These are phyloP conservation scores for Fraxinus excelsior DNA, from an alignment of 257 asterid genomes.

Conservation along the genomic window DNA sequence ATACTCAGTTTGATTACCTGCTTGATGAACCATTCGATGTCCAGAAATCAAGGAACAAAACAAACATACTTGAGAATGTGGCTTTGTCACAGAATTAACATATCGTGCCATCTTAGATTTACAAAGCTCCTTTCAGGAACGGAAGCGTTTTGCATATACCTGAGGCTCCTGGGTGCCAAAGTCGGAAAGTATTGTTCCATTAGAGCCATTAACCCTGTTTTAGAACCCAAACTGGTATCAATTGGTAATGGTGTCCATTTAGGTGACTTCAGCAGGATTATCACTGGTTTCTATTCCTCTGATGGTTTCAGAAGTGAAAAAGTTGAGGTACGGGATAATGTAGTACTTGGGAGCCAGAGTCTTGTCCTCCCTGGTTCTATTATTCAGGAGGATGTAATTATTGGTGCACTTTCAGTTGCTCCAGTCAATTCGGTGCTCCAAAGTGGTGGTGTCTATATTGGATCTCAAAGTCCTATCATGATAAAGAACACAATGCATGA, in stretches of 20 bases:
- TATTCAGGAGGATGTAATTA: constrained; percentile 61
- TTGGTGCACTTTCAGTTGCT: constrained; percentile 83
- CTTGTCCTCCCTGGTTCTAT: constrained; percentile 73
- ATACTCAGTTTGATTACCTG: constrained; percentile 52
- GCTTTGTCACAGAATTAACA: constrained; percentile 58
- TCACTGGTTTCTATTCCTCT: constrained; percentile 64
- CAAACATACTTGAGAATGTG: constrained; percentile 40
- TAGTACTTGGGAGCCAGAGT: constrained; percentile 84
- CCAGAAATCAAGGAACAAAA: constrained; percentile 33
- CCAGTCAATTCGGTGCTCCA: constrained; percentile 63
- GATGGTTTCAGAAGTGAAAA: constrained; percentile 48
- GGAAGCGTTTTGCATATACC: constrained; percentile 76
- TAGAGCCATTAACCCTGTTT: constrained; percentile 74
- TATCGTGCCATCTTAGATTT: constrained; percentile 71
- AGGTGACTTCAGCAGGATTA: constrained; percentile 79
- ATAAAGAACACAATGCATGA: constrained; percentile 71
- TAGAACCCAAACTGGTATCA: constrained; percentile 55
- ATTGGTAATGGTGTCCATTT: constrained; percentile 76
- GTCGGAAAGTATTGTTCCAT: constrained; percentile 76
- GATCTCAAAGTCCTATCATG: constrained; percentile 72
- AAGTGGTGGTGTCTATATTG: constrained; percentile 76
- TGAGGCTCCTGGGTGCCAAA: constrained; percentile 69
- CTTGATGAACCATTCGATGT: constrained; percentile 31
- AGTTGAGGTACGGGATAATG: constrained; percentile 60
- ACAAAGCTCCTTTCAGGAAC: constrained; percentile 88